Base-by-base conservation (phyloP, 2,329 filamentous ascomycete genomes). In the Pseudogymnoascus sp. region DNA sequence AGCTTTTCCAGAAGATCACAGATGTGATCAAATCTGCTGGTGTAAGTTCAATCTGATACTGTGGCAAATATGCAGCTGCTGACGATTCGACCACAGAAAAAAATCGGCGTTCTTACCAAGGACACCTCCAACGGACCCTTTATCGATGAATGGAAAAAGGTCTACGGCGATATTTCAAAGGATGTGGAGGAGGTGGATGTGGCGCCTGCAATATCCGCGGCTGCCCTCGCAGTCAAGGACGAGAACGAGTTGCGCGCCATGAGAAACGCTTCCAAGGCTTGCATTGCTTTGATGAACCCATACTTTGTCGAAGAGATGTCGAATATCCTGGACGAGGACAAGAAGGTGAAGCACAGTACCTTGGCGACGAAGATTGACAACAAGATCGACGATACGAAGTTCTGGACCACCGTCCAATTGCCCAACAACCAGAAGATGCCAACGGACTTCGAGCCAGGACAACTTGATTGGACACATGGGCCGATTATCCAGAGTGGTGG, bases 251-350 rank as follows among this genome's bases (percentile, higher is more conserved):
- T 99, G 83, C 90, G 93, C 68, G 89, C 91, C 10, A 97, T 99
- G 83, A 88, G 96, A 73, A 96, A 93, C 69, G 92, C 93, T 4
- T 95, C 95, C 63, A 90, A 95, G 73, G 93, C 95, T 56, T 97
- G 93, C 70, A 93, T 96, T 68, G 93, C 92, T 64, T 81, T 97
- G 65, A 96, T 97, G 88, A 91, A 91, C 60, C 91, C 93, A 65
- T 99, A 95, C 77, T 97, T 97, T 75, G 88, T 99, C 68, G 95
- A 99, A 73, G 93, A 97, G 75, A 97, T 99, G 93, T 96, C 93
- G 60, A 89, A 90, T 70, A 89, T 97, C 61, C 85, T 99, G 65
- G 95, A 99, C 73, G 89, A 93, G 69, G 96, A 97, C 76, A 97
- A 96, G 81, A 96, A 96, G 74, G 91, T 97, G 73, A 95, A 92